Conservation (phyloP, 1,284 basidiomycete genomes). For the Apiotrichum siamense region DNA sequence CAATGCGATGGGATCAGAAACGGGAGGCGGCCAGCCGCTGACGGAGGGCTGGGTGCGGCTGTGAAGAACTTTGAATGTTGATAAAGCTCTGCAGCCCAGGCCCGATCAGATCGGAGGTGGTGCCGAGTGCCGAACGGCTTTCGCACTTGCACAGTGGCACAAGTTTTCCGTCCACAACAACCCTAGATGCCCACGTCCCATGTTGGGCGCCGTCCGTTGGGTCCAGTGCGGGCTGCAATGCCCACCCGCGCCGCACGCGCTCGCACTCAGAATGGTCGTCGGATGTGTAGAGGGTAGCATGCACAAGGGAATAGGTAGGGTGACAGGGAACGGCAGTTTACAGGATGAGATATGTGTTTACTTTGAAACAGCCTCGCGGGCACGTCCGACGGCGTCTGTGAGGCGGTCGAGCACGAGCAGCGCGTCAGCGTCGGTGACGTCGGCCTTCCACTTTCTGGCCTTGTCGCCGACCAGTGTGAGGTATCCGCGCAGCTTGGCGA, state of each 20-base stretch:
- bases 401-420: slow-evolving; percentile 11
- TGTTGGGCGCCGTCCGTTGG: too few species aligned
- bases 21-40: too few species aligned
- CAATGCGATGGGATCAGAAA: too few species aligned
- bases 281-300: too few species aligned
- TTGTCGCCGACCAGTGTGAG: slow-evolving; percentile 1
- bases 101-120: not conserved
- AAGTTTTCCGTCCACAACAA: too few species aligned
- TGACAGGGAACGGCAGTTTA: too few species aligned
- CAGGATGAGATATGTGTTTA: not conserved
- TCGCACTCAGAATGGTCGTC: too few species aligned
- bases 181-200: too few species aligned
- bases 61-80: not conserved
- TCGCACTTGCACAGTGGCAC: too few species aligned
- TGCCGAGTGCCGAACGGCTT: too few species aligned
- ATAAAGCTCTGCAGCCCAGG: not conserved
- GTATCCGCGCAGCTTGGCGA: slow-evolving; percentile 18
- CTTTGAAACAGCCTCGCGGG: not conserved
- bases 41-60: not conserved
- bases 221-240: too few species aligned
- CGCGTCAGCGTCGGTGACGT: not conserved
- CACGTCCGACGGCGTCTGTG: slow-evolving; percentile 8
- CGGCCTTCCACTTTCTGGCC: slow-evolving; percentile 7
- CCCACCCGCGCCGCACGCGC: too few species aligned
- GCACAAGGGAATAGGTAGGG: not conserved